Percentiles rank a stretch among this genome's conserved stretches.
Conservation (phyloP, 179 eudicot genomes). For the Gypsophila paniculata region DNA sequence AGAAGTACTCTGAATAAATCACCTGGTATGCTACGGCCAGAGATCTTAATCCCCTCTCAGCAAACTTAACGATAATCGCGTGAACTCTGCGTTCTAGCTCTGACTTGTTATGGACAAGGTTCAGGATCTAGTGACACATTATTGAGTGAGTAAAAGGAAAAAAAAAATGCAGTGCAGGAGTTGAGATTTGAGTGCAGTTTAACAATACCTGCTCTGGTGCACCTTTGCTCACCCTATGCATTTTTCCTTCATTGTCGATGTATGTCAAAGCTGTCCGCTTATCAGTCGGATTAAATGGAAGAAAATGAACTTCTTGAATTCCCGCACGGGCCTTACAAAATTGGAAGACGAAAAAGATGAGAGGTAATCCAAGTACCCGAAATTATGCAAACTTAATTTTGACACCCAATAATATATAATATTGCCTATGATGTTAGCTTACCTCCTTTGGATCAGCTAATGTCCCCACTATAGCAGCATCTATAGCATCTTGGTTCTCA, state of each 20-base stretch:
- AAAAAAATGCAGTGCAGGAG: background rate
- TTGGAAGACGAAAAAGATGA: constrained; percentile 6
- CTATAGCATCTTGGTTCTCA: constrained; percentile 87
- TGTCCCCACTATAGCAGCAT: constrained; percentile 69
- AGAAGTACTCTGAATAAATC: constrained; percentile 7
- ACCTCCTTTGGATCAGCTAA: constrained; percentile 90
- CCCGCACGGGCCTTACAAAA: constrained; percentile 68
- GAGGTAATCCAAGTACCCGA: background rate
- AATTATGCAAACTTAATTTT: background rate
- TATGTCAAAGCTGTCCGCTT: constrained; percentile 80
- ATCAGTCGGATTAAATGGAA: constrained; percentile 77
- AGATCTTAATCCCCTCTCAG: constrained; percentile 76
- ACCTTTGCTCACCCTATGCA: constrained; percentile 84
- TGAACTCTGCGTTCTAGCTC: constrained; percentile 71
- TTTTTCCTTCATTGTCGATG: constrained; percentile 54
- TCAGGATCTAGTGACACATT: constrained; percentile 44
- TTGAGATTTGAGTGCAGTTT: background rate
- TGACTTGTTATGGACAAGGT: constrained; percentile 61
- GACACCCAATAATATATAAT: background rate
- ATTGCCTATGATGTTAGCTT: background rate
- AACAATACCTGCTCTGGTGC: constrained; percentile 78
- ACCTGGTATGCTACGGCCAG: constrained; percentile 87
- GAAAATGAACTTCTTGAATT: constrained; percentile 69
- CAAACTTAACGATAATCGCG: constrained; percentile 68
- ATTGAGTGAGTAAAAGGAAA: background rate